A percentile compares a stretch with the other conserved stretches of the same genome.
Evolutionary conservation across 345 rosid genomes (phyloP).

Genomic region (Raphanus raphanistrum): DNA sequence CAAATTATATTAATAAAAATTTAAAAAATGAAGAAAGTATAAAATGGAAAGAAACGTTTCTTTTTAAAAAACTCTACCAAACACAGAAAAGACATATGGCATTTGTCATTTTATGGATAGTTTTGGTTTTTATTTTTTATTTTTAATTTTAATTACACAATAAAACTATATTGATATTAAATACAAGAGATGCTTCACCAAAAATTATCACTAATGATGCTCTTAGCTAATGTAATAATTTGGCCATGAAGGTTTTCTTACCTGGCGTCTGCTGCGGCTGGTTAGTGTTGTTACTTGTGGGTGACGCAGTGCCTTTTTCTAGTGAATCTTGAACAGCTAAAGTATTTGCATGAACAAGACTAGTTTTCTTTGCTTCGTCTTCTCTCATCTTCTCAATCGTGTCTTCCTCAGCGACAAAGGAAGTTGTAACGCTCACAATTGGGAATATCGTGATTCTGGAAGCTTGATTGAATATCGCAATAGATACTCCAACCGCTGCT

Average conservation of each 20-base stretch:
- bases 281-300: background rate
- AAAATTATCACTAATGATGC: too few relatives aligned
- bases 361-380: background rate
- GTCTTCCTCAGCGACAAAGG: background rate
- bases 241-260: background rate
- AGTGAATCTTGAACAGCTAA: background rate
- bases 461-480: background rate
- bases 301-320: background rate
- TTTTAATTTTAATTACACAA: too few relatives aligned
- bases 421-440: background rate
- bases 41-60: too few relatives aligned
- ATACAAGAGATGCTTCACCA: too few relatives aligned
- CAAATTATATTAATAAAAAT: too few relatives aligned
- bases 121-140: too few relatives aligned
- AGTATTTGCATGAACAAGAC: constrained; percentile 1
- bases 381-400: background rate
- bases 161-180: too few relatives aligned
- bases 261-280: background rate
- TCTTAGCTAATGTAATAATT: background rate
- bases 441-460: background rate
- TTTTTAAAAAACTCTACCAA: too few relatives aligned
- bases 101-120: too few relatives aligned
- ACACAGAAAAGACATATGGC: too few relatives aligned
- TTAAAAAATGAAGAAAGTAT: too few relatives aligned
- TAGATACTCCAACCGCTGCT: background rate